Base-by-base conservation (phyloP, 1,284 basidiomycete species). In the Amylostereum chailletii region DNA sequence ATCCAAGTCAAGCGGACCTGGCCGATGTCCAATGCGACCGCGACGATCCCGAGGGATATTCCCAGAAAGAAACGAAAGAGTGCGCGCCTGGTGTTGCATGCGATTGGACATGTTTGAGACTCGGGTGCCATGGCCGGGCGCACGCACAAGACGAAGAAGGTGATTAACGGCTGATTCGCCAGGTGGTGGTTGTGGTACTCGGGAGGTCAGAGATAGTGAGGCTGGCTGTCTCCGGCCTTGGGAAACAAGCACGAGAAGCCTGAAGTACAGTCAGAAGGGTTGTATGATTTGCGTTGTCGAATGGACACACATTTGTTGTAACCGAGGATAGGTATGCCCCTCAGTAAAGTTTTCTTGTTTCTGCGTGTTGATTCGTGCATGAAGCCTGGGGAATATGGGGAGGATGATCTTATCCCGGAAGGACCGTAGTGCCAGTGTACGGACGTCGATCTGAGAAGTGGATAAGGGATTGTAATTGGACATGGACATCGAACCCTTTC, bases 391-490 rank as follows among this genome's bases (percentile, higher is more conserved):
- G 48, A 71, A 77, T n/a, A 83, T 67, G 0, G 86, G 84, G 9
- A 85, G 69, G 39, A 90, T 77, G 49, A 90, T 79, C 49, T 75
- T 76, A 65, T 94, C 91, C 8, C 92, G 79, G 63, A 94, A 94
- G 3, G 83, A 80, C 37, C 81, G 76, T 8, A 94, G 72, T 0
- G 89, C 84, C 29, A 93, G 74, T 11, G 80, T 80, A 36, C 91
- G 82, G 29, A 94, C 84, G 57, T 94, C 89, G 54, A 94, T 88
- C 27, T 71, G 71, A 0, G 67, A 59, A 3, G 57, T 65, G 59
- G 55, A 51, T 11, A 57, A 47, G 42, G 58, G 53, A 47, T 63
- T 54, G 55, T 65, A 47, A 8, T 65, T 60, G 34, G 59, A 45
- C 38, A 54, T 61, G 5, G 69, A 65, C 37, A 70, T 61, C 27